phyloP scores from a whole-genome alignment of 2,329 filamentous ascomycete species.

The Tolypocladium nubicola region DNA sequence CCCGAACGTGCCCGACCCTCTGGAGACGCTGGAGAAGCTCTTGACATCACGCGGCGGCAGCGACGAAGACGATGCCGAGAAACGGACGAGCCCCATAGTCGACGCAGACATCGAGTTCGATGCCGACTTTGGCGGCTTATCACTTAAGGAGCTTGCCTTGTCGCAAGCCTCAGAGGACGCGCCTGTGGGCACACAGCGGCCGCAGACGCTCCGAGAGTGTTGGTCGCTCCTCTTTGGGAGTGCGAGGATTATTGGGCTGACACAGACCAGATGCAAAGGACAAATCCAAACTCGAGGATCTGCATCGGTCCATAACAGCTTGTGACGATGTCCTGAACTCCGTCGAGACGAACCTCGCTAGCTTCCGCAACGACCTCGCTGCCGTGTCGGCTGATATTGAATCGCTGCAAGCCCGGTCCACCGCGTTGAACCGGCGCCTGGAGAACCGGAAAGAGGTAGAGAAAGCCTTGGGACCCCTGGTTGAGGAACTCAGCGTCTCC shows the following conservation, averaged over 20 bases:
- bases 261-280: slow-evolving; percentile 59
- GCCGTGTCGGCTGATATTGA: slow-evolving; percentile 93
- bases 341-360: slow-evolving; percentile 84
- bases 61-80: slow-evolving; percentile 4
- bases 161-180: slow-evolving; percentile 15
- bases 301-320: slow-evolving; percentile 78
- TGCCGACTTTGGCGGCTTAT: slow-evolving; percentile 70
- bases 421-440: slow-evolving; percentile 70
- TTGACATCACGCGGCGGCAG: slow-evolving; percentile 19
- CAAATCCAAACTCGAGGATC: slow-evolving; percentile 74
- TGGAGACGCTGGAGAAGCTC: slow-evolving; percentile 53
- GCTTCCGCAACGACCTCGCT: slow-evolving; percentile 87
- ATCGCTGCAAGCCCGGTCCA: slow-evolving; percentile 77
- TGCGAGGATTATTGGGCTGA: background rate
- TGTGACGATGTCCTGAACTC: slow-evolving; percentile 91
- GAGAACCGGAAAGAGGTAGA: slow-evolving; percentile 87
- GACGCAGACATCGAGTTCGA: slow-evolving; percentile 50
- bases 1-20: slow-evolving; percentile 50
- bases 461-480: slow-evolving; percentile 73
- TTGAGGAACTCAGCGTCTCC: slow-evolving; percentile 85
- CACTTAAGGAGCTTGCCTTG: slow-evolving; percentile 59
- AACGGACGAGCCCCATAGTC: slow-evolving; percentile 18
- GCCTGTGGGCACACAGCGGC: slow-evolving; percentile 26
- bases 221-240: slow-evolving; percentile 18
- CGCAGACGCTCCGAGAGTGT: slow-evolving; percentile 65